Evolutionary conservation across 2,329 filamentous ascomycete genomes (phyloP), one percentile per base, ranked within the genome.

Genomic region (Tolypocladium album): DNA sequence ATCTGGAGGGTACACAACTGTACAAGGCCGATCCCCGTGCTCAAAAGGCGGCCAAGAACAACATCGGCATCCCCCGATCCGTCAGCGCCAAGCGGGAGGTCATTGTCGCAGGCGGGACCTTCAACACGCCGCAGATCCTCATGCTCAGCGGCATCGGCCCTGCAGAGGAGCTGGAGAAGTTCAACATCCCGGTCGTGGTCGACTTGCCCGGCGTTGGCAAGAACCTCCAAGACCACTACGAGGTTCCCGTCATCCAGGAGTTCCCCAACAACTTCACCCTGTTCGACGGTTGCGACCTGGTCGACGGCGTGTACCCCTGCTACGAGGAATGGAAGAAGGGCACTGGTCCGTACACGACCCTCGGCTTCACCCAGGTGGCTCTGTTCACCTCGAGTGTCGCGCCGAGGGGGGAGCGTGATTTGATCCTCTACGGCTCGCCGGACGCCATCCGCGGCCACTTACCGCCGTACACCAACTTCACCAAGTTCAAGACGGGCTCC

Each of bases 141-240:
- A 78, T 80, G 68, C 72, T 82, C 0, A 80, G 77, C 55, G 80
- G 81, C 11, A 72, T 83, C 34, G 79, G 79, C 0, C 74, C 77
- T 1, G 69, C 68, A 1, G 67, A 69, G 0, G 74, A 78, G 24
- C 72, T 84, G 2, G 58, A 72, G 5, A 66, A 70, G n/a, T 73
- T 78, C 58, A 67, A 75, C 20, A 83, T 83, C 42, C 67, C 73
- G 0, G 64, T 80, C 1, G 61, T 83, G 1, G 72, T 72, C 4
- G 73, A 79, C 47, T 73, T 79, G 1, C 81, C 82, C 0, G 83
- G 82, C 40, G 82, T 87, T 4, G 84, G 84, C 38, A 77, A 74
- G 42, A 85, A 85, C 69, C 72, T 87, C 6, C 77, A 83, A 67
- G 82, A 87, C 64, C 80, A 81, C 56, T 79, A 79, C 64, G 80